Evolutionary conservation across 805 yeast species (phyloP).

Genomic region (Lachancea kluyveri): DNA sequence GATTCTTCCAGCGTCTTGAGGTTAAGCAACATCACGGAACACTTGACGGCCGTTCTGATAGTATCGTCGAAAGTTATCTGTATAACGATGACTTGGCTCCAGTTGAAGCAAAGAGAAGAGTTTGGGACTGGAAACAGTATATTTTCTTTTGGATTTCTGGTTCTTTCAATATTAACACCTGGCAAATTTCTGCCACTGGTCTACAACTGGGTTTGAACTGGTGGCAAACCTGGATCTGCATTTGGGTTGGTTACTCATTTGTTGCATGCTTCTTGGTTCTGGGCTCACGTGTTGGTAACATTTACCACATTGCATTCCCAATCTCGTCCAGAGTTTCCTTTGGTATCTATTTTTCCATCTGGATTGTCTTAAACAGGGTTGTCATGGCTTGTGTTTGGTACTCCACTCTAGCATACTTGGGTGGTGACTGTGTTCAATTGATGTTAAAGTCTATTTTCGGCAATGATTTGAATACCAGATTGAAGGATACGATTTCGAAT

Average conservation of each 20-base stretch:
- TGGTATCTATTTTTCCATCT: constrained; percentile 79
- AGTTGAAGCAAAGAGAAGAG: constrained; percentile 63
- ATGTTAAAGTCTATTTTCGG: constrained; percentile 78
- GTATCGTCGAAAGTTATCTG: constrained; percentile 36
- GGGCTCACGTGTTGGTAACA: constrained; percentile 72
- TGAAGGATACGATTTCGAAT: constrained; percentile 53
- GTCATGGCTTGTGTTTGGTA: constrained; percentile 88
- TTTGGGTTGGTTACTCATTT: constrained; percentile 75
- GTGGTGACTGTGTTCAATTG: constrained; percentile 75
- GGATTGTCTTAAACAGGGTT: constrained; percentile 86
- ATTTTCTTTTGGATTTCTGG: constrained; percentile 84
- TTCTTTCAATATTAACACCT: constrained; percentile 82
- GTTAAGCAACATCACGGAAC: constrained; percentile 3
- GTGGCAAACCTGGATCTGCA: constrained; percentile 90
- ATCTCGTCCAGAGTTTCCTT: constrained; percentile 74
- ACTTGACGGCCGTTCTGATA: constrained; percentile 3
- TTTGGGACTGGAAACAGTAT: constrained; percentile 82
- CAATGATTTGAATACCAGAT: constrained; percentile 50
- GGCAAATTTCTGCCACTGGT: constrained; percentile 90
- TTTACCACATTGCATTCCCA: constrained; percentile 81
- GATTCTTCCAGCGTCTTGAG: neutral
- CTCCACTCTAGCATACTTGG: constrained; percentile 78
- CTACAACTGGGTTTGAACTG: constrained; percentile 70
- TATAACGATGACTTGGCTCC: constrained; percentile 74
- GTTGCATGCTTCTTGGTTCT: constrained; percentile 63